Evolutionary conservation across 495 filamentous ascomycete genomes (phyloP).

Genomic region (Annulohypoxylon stygium): DNA sequence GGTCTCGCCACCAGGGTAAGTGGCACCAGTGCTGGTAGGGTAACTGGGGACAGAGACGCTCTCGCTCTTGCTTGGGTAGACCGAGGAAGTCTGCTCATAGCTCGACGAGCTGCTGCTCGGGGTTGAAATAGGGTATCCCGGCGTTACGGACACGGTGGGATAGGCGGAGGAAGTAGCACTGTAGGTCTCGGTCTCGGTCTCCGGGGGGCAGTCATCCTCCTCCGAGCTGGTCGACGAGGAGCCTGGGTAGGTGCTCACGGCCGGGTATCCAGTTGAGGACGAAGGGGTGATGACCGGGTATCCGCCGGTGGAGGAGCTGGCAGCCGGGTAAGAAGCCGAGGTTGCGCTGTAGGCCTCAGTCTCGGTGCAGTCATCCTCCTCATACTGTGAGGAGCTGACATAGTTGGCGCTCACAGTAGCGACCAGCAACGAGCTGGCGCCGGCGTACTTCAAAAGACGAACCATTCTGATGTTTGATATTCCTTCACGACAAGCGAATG

Average conservation of each 20-base stretch:
- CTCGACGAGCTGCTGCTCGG: not conserved
- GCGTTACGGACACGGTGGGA: constrained; percentile 5
- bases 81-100: not conserved
- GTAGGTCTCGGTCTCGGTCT: constrained; percentile 32
- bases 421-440: constrained; percentile 49
- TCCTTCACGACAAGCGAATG: constrained; percentile 48
- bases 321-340: constrained; percentile 29
- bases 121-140: constrained; percentile 1
- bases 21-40: constrained; percentile 16
- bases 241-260: constrained; percentile 35
- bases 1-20: constrained; percentile 20
- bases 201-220: constrained; percentile 46
- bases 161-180: constrained; percentile 17
- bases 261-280: constrained; percentile 30
- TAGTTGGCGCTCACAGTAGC: constrained; percentile 48
- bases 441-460: constrained; percentile 50
- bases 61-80: constrained; percentile 17
- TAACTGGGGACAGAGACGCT: constrained; percentile 15
- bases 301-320: constrained; percentile 35
- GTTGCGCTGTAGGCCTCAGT: constrained; percentile 21
- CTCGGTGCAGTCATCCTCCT: constrained; percentile 44
- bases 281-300: constrained; percentile 39
- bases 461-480: constrained; percentile 46
- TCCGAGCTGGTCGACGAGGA: constrained; percentile 32
- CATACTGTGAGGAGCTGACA: constrained; percentile 16